Evolutionary conservation across 139 green algal species (phyloP).

Genomic region (Chlorella ohadii): DNA sequence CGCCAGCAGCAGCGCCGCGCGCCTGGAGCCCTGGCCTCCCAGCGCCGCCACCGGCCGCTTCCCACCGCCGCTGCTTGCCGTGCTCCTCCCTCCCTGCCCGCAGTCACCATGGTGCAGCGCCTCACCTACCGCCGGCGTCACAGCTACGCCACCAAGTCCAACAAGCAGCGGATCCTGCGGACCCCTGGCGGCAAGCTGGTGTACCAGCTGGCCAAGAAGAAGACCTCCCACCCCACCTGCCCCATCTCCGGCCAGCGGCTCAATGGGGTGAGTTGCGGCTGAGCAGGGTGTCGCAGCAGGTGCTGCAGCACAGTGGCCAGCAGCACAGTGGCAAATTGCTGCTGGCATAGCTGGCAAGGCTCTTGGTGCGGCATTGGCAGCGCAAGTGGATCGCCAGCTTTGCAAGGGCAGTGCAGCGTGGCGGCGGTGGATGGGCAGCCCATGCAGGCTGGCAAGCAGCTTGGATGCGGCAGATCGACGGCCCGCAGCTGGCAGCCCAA

Average conservation of each 20-base stretch:
- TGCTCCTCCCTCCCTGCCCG: background rate
- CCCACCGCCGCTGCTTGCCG: background rate
- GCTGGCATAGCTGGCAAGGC: no score
- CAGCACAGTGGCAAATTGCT: no score
- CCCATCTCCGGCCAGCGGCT: conserved; percentile 79
- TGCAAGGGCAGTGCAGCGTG: no score
- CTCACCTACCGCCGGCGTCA: conserved; percentile 86
- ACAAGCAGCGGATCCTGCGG: conserved; percentile 90
- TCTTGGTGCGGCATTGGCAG: no score
- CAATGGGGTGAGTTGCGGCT: conserved; percentile 73
- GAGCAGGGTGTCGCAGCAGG: background rate
- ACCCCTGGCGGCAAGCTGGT: conserved; percentile 93
- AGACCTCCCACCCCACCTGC: conserved; percentile 81
- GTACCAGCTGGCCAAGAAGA: conserved; percentile 95
- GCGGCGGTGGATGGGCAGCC: no score
- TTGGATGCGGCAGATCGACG: no score
- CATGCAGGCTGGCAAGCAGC: background rate
- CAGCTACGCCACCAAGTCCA: conserved; percentile 94
- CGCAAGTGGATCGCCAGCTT: no score
- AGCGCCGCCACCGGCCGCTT: background rate
- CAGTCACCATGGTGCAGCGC: conserved; percentile 84
- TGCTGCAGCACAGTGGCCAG: background rate
- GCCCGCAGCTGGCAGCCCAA: no score
- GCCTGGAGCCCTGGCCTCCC: no score
- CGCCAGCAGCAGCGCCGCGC: background rate